Base-by-base conservation (phyloP, 257 asterid genomes). In the Datura wrightii region DNA sequence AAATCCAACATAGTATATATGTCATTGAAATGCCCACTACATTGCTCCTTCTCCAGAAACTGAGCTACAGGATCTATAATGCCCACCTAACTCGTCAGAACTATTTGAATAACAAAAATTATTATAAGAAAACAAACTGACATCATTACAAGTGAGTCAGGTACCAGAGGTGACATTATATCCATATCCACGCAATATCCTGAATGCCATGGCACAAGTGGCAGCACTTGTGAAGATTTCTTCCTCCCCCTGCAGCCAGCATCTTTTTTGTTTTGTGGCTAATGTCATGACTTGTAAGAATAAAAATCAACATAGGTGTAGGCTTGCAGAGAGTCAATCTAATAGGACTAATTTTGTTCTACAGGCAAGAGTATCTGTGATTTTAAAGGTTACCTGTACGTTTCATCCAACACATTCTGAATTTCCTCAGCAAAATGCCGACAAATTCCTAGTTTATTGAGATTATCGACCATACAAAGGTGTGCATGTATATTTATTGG, bases 161-260 rank as follows among this genome's bases (percentile, higher is more conserved):
- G 70, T 85, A 94, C 99, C 98, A 89, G 98, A 90, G 83, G 94
- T 86, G 81, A 94, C 89, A 62, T 85, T 85, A 85, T 93, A 96
- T 80, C 98, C 98, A 86, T 92, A 89, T 90, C 76, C 87, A 85
- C 98, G 90, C 90, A 96, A 72, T 80, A 89, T 53, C 53, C 90
- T 91, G 87, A 96, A 96, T 82, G 99, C 97, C 83, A 93, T 79
- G 39, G 97, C 93, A 92, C 97, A 94, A 82, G 97, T 91, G 14
- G 97, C 86, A 84, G 90, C 91, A 66, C 92, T 95, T 90, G 87
- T 82, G 87, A 93, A 93, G 85, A 96, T 94, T 88, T 93, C 97
- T 79, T 96, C 98, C n/a, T 87, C 86, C 80, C 93, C 96, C 92
- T 90, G 95, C 93, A 93, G 69, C 99, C 98, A 94, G 86, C 85